Conservation (phyloP, 805 yeast species). For the Schwanniomyces pseudopolymorphus region DNA sequence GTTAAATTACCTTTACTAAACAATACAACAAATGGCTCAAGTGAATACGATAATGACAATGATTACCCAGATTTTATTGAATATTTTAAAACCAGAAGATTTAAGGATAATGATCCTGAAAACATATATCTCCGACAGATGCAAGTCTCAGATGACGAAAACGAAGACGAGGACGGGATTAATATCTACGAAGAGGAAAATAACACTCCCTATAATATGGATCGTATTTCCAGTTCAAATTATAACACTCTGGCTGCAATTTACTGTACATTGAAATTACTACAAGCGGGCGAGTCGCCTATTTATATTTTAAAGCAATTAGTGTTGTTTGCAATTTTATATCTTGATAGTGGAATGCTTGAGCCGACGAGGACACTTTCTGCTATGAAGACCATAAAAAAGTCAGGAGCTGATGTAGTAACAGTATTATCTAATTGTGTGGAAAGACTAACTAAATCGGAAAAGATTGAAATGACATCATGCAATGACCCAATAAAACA, state of each 20-base stretch:
- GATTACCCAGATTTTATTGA: conserved; percentile 12
- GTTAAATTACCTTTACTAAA: background rate
- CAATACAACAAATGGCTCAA: background rate
- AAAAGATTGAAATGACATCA: background rate
- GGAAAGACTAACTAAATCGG: conserved; percentile 16
- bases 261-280: conserved; percentile 14
- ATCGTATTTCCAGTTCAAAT: conserved; percentile 6
- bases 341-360: conserved; percentile 12
- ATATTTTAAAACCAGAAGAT: conserved; percentile 10
- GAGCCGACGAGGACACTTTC: conserved; percentile 16
- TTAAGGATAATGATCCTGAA: conserved; percentile 6
- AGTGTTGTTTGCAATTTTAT: conserved; percentile 19
- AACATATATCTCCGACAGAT: conserved; percentile 22
- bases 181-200: conserved; percentile 18
- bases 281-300: conserved; percentile 30
- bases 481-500: conserved; percentile 4
- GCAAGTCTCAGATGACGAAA: conserved; percentile 25
- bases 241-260: conserved; percentile 14
- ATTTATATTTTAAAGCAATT: conserved; percentile 22
- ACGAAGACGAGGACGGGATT: conserved; percentile 13
- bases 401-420: conserved; percentile 13
- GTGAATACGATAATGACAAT: conserved; percentile 1
- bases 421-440: conserved; percentile 21
- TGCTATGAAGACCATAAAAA: conserved; percentile 17
- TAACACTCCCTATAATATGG: conserved; percentile 1